Evolutionary conservation across 2,329 filamentous ascomycete genomes (phyloP), one percentile per base, ranked within the genome.

Genomic region (Paramyrothecium roridum): DNA sequence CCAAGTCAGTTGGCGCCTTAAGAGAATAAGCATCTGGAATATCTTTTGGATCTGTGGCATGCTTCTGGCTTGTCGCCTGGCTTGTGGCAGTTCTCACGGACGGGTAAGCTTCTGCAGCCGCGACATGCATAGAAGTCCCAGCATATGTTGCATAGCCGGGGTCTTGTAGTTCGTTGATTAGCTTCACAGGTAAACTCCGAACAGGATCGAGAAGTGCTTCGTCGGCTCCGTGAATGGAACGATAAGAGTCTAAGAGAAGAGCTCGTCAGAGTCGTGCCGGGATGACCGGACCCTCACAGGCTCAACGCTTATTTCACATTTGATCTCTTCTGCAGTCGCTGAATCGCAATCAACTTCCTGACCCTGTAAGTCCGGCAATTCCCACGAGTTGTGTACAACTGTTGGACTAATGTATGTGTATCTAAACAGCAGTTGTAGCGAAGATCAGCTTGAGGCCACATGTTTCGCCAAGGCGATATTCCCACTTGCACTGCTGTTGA

Each of bases 201-300:
- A 54, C 37, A 59, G 46, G 22, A 37, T 49, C 56, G 55, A 57
- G 23, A 45, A 52, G 56, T 47, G 54, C 48, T 61, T 61, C 21
- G 50, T 55, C n/a, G 57, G 50, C 50, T 57, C 54, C 19, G 54
- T 48, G 43, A 59, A 61, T 34, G 50, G 57, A 11, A 59, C 45
- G 40, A 61, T 54, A 37, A 61, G 45, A 13, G 57, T 56, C 50
- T 56, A 56, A 13, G 55, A 56, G 20, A 53, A 43, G 47, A 53
- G 53, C 48, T 57, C 52, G 30, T 58, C 49, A 3, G 52, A 33
- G 40, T 53, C 47, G 34, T 54, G 48, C 2, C 51, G 51, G 6
- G 48, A 26, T 52, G 53, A 12, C 22, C n/a, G 48, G 50, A 55
- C 53, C 30, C 49, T 55, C 26, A 52, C 23, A 33, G 53, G 55